Evolutionary conservation across 148 eudicot genomes (phyloP).

Genomic region (Rhododendron ovatum): DNA sequence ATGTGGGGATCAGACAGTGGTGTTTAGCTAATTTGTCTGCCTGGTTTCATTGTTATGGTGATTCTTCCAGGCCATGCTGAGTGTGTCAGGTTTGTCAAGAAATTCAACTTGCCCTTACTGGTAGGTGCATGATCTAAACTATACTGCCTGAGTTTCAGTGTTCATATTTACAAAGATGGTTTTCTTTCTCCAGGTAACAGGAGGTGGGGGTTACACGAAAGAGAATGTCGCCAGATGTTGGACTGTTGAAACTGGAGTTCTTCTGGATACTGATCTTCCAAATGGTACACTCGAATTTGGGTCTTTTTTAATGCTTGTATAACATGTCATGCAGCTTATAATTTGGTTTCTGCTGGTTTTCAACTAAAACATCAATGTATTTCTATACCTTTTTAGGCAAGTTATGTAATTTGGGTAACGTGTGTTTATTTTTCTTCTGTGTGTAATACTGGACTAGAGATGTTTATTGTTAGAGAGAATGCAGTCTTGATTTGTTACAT

Average conservation of each 20-base stretch:
- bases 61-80: conserved; percentile 84
- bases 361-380: background rate
- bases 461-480: background rate
- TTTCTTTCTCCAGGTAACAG: conserved; percentile 68
- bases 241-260: conserved; percentile 94
- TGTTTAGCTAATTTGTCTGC: background rate
- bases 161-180: background rate
- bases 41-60: conserved; percentile 12
- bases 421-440: background rate
- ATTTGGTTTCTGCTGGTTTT: background rate
- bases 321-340: background rate
- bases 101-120: conserved; percentile 84
- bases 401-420: background rate
- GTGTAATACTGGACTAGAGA: background rate
- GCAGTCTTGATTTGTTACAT: background rate
- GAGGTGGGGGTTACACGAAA: conserved; percentile 98
- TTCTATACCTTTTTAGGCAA: background rate
- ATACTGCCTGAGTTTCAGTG: background rate
- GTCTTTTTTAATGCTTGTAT: background rate
- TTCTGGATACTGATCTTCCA: conserved; percentile 83
- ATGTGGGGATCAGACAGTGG: background rate
- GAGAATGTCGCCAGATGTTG: conserved; percentile 99
- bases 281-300: conserved; percentile 43
- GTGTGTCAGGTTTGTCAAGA: conserved; percentile 93
- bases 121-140: conserved; percentile 36